Conservation (phyloP, 1,139 yeast genomes). For the Pichia sp. region DNA sequence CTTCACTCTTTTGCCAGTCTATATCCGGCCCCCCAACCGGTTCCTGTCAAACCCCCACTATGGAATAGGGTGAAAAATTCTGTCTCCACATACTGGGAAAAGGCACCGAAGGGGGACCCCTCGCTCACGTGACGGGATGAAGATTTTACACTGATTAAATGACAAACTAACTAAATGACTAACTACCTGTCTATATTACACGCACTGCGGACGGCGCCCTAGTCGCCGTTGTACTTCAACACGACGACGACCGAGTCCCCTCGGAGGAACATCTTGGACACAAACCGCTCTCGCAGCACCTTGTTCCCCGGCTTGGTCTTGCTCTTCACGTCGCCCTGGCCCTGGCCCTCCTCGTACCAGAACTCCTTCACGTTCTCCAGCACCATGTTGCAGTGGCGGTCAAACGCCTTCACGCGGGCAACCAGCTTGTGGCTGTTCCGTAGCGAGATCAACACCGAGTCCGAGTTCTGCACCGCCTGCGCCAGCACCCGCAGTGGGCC, state of each 20-base stretch:
- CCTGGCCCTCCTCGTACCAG: conserved; percentile 29
- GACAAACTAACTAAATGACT: too few relatives aligned
- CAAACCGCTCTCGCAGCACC: conserved; percentile 76
- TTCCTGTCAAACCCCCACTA: too few relatives aligned
- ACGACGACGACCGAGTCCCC: conserved; percentile 94
- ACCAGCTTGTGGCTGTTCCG: conserved; percentile 89
- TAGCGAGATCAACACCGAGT: conserved; percentile 77
- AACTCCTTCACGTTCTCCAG: conserved; percentile 86
- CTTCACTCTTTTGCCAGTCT: too few relatives aligned
- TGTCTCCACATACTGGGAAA: too few relatives aligned
- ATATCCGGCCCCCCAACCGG: too few relatives aligned
- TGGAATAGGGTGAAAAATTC: too few relatives aligned
- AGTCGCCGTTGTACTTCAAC: conserved; percentile 40
- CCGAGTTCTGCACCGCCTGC: conserved; percentile 62
- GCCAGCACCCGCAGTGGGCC: conserved; percentile 90
- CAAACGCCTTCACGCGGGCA: conserved; percentile 90
- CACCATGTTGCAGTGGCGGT: conserved; percentile 92
- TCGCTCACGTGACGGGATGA: too few relatives aligned
- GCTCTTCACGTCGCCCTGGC: conserved; percentile 14
- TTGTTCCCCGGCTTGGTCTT: conserved; percentile 41
- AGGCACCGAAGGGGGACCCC: too few relatives aligned
- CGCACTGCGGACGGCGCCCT: neutral
- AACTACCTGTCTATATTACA: neutral
- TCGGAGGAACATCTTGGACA: conserved; percentile 83
- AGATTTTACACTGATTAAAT: too few relatives aligned